A percentile compares a stretch with the other conserved stretches of the same genome.
Evolutionary conservation across 495 filamentous ascomycete species (phyloP).

Genomic region (Durotheca rogersii): DNA sequence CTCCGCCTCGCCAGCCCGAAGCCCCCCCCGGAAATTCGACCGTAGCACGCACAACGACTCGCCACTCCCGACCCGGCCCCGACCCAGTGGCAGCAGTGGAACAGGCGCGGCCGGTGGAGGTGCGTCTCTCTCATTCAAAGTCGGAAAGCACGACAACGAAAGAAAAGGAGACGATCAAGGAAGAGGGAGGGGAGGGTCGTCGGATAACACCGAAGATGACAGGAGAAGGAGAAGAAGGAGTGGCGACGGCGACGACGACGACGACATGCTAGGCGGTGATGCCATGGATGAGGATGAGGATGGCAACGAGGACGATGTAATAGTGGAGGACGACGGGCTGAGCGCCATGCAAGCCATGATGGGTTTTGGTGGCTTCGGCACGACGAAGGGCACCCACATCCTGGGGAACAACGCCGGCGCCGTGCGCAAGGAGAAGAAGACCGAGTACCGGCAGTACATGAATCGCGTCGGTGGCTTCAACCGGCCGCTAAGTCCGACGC

Average conservation of each 20-base stretch:
- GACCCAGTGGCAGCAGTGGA: constrained; percentile 18
- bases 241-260: too few relatives aligned
- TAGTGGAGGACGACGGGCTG: constrained; percentile 63
- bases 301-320: constrained; percentile 48
- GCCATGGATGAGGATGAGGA: constrained; percentile 50
- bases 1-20: constrained; percentile 23
- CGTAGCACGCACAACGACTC: constrained; percentile 25
- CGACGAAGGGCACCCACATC: constrained; percentile 88
- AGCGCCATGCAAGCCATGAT: constrained; percentile 77
- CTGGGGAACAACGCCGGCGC: constrained; percentile 83
- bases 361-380: constrained; percentile 84
- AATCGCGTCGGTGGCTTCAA: constrained; percentile 97
- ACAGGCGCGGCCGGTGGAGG: constrained; percentile 4
- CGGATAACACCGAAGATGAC: constrained; percentile 19
- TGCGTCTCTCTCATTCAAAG: constrained; percentile 40
- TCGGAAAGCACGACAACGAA: constrained; percentile 41
- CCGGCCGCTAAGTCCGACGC: constrained; percentile 66
- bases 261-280: constrained; percentile 35
- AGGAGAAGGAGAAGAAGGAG: constrained; percentile 23
- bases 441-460: constrained; percentile 98
- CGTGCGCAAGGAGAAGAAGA: constrained; percentile 91
- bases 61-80: constrained; percentile 33
- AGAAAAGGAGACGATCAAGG: constrained; percentile 23
- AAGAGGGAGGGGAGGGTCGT: background rate
- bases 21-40: constrained; percentile 17